phyloP scores from a whole-genome alignment of 495 filamentous ascomycete species.

The Elasticomyces elasticus region DNA sequence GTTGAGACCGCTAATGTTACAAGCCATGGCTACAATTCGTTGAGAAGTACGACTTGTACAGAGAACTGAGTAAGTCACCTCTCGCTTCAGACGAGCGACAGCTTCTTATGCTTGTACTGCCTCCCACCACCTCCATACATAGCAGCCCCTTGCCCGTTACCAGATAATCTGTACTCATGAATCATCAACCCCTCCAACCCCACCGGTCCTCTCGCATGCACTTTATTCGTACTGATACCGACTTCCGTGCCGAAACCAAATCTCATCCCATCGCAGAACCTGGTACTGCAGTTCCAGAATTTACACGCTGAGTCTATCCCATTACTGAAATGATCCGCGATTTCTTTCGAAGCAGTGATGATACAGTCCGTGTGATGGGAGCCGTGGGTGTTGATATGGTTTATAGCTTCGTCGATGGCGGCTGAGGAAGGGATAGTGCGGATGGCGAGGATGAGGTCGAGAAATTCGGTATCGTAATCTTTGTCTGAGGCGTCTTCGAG shows the following conservation, averaged over 20 bases:
- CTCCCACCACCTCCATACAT: slow-evolving; percentile 62
- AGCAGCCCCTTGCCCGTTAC: slow-evolving; percentile 63
- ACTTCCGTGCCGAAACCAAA: slow-evolving; percentile 98
- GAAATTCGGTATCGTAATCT: slow-evolving; percentile 85
- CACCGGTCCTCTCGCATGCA: slow-evolving; percentile 86
- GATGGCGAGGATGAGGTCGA: slow-evolving; percentile 73
- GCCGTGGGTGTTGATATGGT: slow-evolving; percentile 82
- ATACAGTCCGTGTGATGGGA: slow-evolving; percentile 96
- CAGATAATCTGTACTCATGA: slow-evolving; percentile 85
- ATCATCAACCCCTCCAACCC: slow-evolving; percentile 92
- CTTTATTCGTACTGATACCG: slow-evolving; percentile 97
- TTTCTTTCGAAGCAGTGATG: slow-evolving; percentile 52
- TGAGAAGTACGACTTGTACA: too few species aligned
- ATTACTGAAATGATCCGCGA: slow-evolving; percentile 70
- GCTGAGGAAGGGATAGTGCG: slow-evolving; percentile 53
- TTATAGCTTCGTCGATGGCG: slow-evolving; percentile 57
- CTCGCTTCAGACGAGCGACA: slow-evolving; percentile 34
- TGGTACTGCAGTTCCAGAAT: slow-evolving; percentile 92
- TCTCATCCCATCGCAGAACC: slow-evolving; percentile 92
- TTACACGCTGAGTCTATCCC: slow-evolving; percentile 83
- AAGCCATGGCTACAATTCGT: too few species aligned
- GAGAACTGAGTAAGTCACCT: too few species aligned
- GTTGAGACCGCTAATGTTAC: too few species aligned
- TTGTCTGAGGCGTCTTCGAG: slow-evolving; percentile 53
- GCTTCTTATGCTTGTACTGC: slow-evolving; percentile 57